phyloP scores from a whole-genome alignment of 441 rosid species.

The Euphorbia schlechtendalii region DNA sequence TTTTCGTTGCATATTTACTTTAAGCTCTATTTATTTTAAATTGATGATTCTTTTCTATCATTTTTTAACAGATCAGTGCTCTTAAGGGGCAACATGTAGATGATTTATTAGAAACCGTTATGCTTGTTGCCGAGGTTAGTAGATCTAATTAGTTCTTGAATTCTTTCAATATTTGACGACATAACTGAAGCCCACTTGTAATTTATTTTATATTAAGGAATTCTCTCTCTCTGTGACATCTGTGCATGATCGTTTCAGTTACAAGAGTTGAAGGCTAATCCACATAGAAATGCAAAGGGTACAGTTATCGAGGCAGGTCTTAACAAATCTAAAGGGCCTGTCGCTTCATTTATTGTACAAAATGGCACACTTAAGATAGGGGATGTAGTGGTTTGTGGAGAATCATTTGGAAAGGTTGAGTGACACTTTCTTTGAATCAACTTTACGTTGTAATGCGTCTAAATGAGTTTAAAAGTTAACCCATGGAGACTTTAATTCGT shows the following conservation, averaged over 20 bases:
- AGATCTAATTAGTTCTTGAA: constrained; percentile 10
- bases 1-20: constrained; percentile 20
- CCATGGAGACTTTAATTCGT: constrained; percentile 11
- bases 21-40: constrained; percentile 18
- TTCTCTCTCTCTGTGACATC: too few relatives aligned
- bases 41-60: constrained; percentile 20
- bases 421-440: constrained; percentile 16
- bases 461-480: constrained; percentile 9
- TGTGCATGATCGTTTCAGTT: constrained; percentile 46
- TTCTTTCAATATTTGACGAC: not conserved
- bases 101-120: constrained; percentile 85
- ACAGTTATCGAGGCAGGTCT: constrained; percentile 94
- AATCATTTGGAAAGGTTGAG: constrained; percentile 89
- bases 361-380: constrained; percentile 91
- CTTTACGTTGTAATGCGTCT: constrained; percentile 11
- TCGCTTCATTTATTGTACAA: constrained; percentile 89
- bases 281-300: constrained; percentile 93
- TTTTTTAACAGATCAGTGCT: constrained; percentile 78
- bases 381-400: constrained; percentile 88
- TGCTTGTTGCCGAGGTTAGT: constrained; percentile 99
- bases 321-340: constrained; percentile 87
- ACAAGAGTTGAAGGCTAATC: constrained; percentile 98
- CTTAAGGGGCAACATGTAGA: constrained; percentile 80
- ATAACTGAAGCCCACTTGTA: constrained; percentile 3
- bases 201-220: too few relatives aligned